Base-by-base conservation (phyloP, 2,329 filamentous ascomycete species). In the Metarhizium guizhouense region DNA sequence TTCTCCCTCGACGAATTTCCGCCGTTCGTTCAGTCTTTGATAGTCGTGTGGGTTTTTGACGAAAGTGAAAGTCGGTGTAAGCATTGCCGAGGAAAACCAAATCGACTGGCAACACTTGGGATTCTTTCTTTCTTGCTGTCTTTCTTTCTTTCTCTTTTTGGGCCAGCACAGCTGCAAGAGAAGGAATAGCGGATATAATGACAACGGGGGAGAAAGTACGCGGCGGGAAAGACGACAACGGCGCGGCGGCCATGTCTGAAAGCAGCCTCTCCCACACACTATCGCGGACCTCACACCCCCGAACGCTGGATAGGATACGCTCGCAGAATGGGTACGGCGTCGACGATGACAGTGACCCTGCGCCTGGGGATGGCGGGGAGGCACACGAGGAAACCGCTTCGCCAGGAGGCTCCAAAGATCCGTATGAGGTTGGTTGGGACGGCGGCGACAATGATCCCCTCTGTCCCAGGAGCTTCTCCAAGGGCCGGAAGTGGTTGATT, bases 351-450 rank as follows among this genome's bases (percentile, higher is more conserved):
- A 42, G 42, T 8, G 49, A 32, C 13, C 18, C 51, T 6, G 25
- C 42, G 42, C n/a, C 54, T 13, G 29, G 34, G 38, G 59, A 60
- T 20, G 57, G 54, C 3, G 60, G 54, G 6, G 59, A 61, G 3
- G 53, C 52, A n/a, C 50, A 36, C 20, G 6, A 18, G 8, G 43
- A 38, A 30, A 20, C 43, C 3, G 47, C 30, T 11, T 30, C 51
- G n/a, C 29, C 53, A 4, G 52, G 32, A 29, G 34, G 36, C 8
- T 70, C 71, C 13, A 73, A 71, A 54, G 75, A 80, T 52, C 72
- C 74, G 0, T 92, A 83, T 63, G 80, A 90, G 58, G 90, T 97
- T 20, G 71, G 71, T 6, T 96, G 88, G 81, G 87, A 93, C 43
- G 83, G 82, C 14, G 79, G 78, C 5, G 85, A 90, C 56, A 72